These are phyloP conservation scores for Trichophyton schoenleinii DNA, from an alignment of 2,329 filamentous ascomycete genomes.

Conservation along the genomic window DNA sequence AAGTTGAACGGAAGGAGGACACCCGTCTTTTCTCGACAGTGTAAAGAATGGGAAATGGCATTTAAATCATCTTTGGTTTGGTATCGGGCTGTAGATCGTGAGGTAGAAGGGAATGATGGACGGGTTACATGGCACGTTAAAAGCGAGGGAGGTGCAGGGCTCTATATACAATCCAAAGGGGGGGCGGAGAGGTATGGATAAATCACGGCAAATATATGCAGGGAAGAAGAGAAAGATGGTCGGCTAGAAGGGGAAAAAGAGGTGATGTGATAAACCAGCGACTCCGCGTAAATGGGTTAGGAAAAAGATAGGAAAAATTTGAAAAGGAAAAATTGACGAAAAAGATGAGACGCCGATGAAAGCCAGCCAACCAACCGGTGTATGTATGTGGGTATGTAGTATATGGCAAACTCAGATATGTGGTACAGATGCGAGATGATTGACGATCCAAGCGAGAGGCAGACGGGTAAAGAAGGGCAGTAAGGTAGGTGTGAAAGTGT, in stretches of 20 bases:
- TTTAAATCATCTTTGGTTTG: too few species aligned
- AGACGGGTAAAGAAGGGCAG: not conserved
- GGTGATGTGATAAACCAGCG: not conserved
- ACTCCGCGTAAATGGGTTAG: not conserved
- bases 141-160: not conserved
- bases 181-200: not conserved
- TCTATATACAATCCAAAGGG: not conserved
- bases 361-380: not conserved
- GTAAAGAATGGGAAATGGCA: too few species aligned
- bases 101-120: not conserved
- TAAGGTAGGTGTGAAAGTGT: too few species aligned
- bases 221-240: not conserved
- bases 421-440: not conserved
- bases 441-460: not conserved
- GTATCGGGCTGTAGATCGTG: not conserved
- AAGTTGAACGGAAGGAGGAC: too few species aligned
- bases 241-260: not conserved
- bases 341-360: not conserved
- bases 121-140: not conserved
- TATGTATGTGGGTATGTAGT: conserved; percentile 1
- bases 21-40: too few species aligned
- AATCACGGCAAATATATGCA: not conserved
- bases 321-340: not conserved
- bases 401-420: not conserved
- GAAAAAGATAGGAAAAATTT: not conserved